Evolutionary conservation across 2,329 filamentous ascomycete species (phyloP).

Genomic region (Polychaeton citri): DNA sequence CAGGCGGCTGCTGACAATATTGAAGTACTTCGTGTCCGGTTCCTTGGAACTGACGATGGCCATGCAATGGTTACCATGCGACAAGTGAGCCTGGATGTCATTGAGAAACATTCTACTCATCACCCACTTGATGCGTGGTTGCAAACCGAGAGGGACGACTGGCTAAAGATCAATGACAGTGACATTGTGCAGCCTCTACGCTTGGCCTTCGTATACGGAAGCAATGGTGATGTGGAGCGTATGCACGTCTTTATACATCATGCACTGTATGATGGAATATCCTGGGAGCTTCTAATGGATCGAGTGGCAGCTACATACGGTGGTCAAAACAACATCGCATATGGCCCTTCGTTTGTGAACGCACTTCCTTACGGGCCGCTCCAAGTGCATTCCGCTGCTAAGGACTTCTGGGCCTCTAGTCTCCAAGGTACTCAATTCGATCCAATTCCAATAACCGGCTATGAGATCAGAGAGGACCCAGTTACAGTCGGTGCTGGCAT

Average conservation of each 20-base stretch:
- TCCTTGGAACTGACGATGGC: conserved; percentile 60
- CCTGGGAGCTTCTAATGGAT: conserved; percentile 54
- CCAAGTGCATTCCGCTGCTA: conserved; percentile 28
- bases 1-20: conserved; percentile 35
- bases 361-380: conserved; percentile 59
- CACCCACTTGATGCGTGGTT: background rate
- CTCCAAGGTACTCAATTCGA: background rate
- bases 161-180: conserved; percentile 41
- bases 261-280: conserved; percentile 73
- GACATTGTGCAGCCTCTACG: conserved; percentile 41
- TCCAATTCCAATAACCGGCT: background rate
- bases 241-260: conserved; percentile 66
- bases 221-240: conserved; percentile 13
- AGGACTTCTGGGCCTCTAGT: conserved; percentile 50
- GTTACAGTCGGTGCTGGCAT: background rate
- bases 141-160: conserved; percentile 27
- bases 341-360: conserved; percentile 49
- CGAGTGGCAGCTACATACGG: conserved; percentile 43
- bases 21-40: conserved; percentile 59
- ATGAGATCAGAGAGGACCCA: background rate
- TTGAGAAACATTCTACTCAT: background rate
- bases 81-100: conserved; percentile 4
- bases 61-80: conserved; percentile 59
- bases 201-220: conserved; percentile 29
- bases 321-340: conserved; percentile 10